phyloP scores from a whole-genome alignment of 805 yeast genomes.

The Maudiozyma bulderi region DNA sequence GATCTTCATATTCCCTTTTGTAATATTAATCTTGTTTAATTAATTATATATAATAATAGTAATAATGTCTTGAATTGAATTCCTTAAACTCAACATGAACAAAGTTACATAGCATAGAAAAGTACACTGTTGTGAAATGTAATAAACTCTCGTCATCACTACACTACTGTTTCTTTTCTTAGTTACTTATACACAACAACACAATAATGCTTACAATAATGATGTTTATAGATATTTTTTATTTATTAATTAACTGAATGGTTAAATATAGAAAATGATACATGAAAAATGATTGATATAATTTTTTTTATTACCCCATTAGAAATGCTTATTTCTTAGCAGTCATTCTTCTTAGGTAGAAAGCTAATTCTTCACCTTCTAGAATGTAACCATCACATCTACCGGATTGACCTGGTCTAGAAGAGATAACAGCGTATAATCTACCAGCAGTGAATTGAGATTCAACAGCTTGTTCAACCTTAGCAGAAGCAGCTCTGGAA shows the following conservation, averaged over 20 bases:
- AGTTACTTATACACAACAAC: no score
- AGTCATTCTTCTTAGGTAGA: conserved; percentile 99
- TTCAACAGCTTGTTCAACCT: conserved; percentile 84
- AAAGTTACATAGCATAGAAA: no score
- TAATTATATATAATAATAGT: background rate
- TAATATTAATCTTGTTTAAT: background rate
- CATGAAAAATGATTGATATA: conserved; percentile 5
- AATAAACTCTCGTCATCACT: no score
- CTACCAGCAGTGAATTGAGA: conserved; percentile 98
- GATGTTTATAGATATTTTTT: conserved; percentile 2
- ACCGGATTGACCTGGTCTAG: conserved; percentile 99
- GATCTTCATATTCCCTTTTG: background rate
- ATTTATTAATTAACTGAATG: conserved; percentile 5
- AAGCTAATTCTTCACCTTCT: conserved; percentile 99
- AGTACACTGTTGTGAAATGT: no score
- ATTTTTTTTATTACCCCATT: background rate
- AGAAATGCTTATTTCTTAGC: conserved; percentile 77
- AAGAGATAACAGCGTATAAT: conserved; percentile 95
- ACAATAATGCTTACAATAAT: background rate
- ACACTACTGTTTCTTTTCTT: no score
- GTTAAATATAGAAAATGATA: conserved; percentile 8
- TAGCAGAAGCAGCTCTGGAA: conserved; percentile 76
- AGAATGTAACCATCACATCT: conserved; percentile 99
- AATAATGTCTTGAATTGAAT: no score
- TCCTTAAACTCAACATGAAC: no score